Percentiles rank a stretch among this genome's conserved stretches.
Evolutionary conservation across 495 filamentous ascomycete species (phyloP).

Genomic region (Tuber umbilicatum): DNA sequence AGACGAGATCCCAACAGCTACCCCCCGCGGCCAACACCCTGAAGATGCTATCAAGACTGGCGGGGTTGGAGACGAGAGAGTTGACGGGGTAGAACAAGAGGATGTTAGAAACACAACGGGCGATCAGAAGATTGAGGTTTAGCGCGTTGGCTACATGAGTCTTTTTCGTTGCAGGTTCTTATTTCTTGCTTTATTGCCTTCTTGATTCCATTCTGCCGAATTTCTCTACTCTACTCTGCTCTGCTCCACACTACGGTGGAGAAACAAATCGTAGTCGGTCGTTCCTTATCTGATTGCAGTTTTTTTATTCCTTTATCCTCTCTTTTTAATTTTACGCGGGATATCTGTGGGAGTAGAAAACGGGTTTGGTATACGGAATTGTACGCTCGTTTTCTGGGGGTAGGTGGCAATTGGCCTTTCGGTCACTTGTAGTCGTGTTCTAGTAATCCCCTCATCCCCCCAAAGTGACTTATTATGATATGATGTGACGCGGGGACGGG

Average conservation of each 20-base stretch:
- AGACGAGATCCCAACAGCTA: constrained; percentile 11
- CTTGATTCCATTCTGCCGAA: neutral
- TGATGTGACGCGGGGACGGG: neutral
- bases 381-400: constrained; percentile 2
- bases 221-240: neutral
- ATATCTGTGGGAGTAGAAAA: neutral
- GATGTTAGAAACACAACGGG: constrained; percentile 17
- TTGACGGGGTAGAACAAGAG: neutral
- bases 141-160: neutral
- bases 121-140: constrained; percentile 27
- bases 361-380: neutral
- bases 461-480: neutral
- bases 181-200: neutral
- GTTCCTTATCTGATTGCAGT: neutral
- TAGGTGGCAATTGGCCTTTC: neutral
- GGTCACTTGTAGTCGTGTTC: neutral
- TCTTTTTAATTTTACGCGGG: neutral
- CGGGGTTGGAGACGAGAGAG: neutral
- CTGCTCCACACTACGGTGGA: neutral
- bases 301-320: neutral
- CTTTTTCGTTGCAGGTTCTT: neutral
- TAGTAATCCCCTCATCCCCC: neutral
- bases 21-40: constrained; percentile 19
- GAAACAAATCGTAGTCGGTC: neutral
- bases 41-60: constrained; percentile 17